Evolutionary conservation across 345 rosid species (phyloP).

Genomic region (Kernera saxatilis): DNA sequence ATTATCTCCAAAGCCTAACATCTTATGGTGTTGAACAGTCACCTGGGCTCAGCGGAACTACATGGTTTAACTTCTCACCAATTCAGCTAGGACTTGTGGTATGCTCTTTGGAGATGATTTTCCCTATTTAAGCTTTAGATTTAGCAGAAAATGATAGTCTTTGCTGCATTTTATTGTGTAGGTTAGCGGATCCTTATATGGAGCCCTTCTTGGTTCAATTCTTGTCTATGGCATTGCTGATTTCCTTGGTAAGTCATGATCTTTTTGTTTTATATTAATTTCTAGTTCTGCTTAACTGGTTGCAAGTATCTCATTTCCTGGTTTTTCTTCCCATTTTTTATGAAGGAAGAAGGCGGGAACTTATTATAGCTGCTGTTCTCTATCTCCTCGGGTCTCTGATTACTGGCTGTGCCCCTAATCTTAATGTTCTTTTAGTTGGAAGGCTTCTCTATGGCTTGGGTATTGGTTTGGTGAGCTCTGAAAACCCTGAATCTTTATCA

Average conservation of each 20-base stretch:
- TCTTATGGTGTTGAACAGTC: conserved; percentile 45
- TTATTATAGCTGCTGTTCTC: conserved; percentile 58
- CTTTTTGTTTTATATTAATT: background rate
- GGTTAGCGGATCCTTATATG: conserved; percentile 97
- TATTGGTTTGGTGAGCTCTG: conserved; percentile 75
- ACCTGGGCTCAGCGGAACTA: conserved; percentile 74
- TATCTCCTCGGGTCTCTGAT: conserved; percentile 54
- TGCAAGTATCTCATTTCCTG: conserved; percentile 8
- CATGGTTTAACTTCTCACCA: conserved; percentile 85
- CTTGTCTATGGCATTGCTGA: conserved; percentile 84
- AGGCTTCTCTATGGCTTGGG: conserved; percentile 87
- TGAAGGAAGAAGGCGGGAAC: conserved; percentile 84
- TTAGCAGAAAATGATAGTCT: conserved; percentile 5
- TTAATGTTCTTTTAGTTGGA: conserved; percentile 66
- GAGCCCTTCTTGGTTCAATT: conserved; percentile 88
- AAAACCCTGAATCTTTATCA: background rate
- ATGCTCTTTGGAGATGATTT: conserved; percentile 28
- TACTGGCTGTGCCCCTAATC: conserved; percentile 66
- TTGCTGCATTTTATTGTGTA: conserved; percentile 30
- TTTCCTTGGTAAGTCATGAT: conserved; percentile 66
- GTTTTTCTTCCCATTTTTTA: background rate
- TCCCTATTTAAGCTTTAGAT: background rate
- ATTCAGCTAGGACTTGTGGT: conserved; percentile 97
- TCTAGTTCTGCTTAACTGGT: background rate
- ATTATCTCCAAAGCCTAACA: background rate